Evolutionary conservation across 371 early-diverging fungal species (phyloP), one percentile per base, ranked within the genome.

Genomic region (Dichotomocladium elegans): DNA sequence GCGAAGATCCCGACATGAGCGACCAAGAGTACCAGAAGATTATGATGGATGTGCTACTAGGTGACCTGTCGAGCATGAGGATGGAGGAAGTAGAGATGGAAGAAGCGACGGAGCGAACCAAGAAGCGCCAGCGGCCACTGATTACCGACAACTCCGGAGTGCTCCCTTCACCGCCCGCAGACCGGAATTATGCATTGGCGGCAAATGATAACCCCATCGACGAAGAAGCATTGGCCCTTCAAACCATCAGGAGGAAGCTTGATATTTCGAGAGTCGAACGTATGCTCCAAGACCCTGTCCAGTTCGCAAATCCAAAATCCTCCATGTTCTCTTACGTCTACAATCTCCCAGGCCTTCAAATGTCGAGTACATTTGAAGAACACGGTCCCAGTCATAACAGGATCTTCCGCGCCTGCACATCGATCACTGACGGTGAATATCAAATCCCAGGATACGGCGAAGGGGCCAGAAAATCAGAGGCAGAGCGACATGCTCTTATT

Each of bases 281-380:
- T 4, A 8, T 52, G 30, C 17, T 43, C 31, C 41, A 22, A 7
- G 53, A 52, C 17, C 53, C 53, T 11, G 33, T 52, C 4, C 53
- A 52, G 12, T 29, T 15, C n/a, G 28, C 43, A 5, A 52, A 52
- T 30, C 53, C 53, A 3, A 52, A 50, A 14, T 50, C 50, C 9
- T 50, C 50, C 10, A 9, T 50, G n/a, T 37, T 37, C 15, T 50
- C 50, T 9, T 50, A 50, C 27, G 17, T 50, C 14, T 27, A 25
- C 33, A 24, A 50, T 33, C 5, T 50, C 12, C 11, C 3, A 15
- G 50, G 37, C 1, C 27, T 50, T 11, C n/a, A 21, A 27, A 21
- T 35, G 12, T 25, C 21, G 17, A 30, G 37, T 3, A 31, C 27
- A 24, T 50, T 35, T 26, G 12, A 19, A n/a, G 50, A 50, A 37